Percentiles rank a stretch among this genome's conserved stretches.
phyloP scores from a whole-genome alignment of 2,329 filamentous ascomycete species.

The Colletotrichum musicola region DNA sequence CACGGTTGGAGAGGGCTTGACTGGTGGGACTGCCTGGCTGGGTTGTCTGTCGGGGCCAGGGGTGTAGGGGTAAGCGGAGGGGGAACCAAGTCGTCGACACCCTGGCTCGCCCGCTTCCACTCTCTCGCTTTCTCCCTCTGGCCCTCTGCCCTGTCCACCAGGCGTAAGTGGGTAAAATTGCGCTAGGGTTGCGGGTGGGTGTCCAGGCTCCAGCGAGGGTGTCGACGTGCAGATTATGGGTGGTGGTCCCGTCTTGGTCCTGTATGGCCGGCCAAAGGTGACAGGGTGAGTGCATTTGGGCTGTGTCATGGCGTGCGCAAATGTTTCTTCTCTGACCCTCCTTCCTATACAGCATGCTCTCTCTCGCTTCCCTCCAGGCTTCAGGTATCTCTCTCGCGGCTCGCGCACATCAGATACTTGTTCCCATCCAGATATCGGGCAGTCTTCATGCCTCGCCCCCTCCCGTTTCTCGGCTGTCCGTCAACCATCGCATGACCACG shows the following conservation, averaged over 20 bases:
- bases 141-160: constrained; percentile 20
- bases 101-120: constrained; percentile 1
- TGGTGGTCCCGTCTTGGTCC: constrained; percentile 11
- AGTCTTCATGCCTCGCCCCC: not conserved
- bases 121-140: not conserved
- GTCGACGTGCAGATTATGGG: constrained; percentile 29
- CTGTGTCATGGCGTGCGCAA: constrained; percentile 3
- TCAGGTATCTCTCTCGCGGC: too few species aligned
- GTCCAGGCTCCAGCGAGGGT: constrained; percentile 35
- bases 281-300: constrained; percentile 6
- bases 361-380: not conserved
- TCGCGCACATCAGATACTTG: constrained; percentile 2
- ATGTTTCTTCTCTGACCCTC: constrained; percentile 19
- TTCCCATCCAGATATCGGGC: constrained; percentile 13
- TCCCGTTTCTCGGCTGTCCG: not conserved
- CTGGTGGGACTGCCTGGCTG: constrained; percentile 32
- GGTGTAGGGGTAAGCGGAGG: not conserved
- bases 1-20: constrained; percentile 33
- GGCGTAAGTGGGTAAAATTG: constrained; percentile 35
- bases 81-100: constrained; percentile 4
- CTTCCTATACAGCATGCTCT: not conserved
- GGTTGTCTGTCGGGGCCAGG: not conserved
- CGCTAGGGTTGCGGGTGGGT: constrained; percentile 37
- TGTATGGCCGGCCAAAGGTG: constrained; percentile 1
- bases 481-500: constrained; percentile 16